phyloP scores from a whole-genome alignment of 2,329 filamentous ascomycete species.

The Penicillium occitanis region DNA sequence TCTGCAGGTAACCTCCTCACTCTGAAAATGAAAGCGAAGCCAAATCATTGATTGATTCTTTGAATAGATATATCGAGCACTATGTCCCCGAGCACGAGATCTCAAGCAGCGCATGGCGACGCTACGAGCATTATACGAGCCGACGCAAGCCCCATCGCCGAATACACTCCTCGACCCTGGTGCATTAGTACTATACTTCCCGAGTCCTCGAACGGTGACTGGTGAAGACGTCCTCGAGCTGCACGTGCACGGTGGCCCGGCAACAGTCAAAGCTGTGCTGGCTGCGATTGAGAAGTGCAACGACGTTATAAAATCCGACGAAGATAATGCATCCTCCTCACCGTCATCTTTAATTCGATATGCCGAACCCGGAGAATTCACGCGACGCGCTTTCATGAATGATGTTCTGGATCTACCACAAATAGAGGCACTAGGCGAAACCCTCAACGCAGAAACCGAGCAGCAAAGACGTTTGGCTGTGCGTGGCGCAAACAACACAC shows the following conservation, averaged over 20 bases:
- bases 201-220: slow-evolving; percentile 76
- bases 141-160: slow-evolving; percentile 39
- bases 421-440: slow-evolving; percentile 65
- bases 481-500: slow-evolving; percentile 67
- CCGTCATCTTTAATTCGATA: slow-evolving; percentile 62
- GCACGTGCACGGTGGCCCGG: slow-evolving; percentile 89
- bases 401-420: slow-evolving; percentile 82
- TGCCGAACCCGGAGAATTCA: slow-evolving; percentile 95
- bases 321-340: not conserved
- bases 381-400: slow-evolving; percentile 85
- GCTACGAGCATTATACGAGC: slow-evolving; percentile 72
- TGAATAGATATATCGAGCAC: slow-evolving; percentile 60
- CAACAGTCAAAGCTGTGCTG: slow-evolving; percentile 83
- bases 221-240: slow-evolving; percentile 91
- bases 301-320: not conserved
- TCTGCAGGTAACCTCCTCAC: slow-evolving; percentile 51
- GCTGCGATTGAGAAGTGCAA: slow-evolving; percentile 63
- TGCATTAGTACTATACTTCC: slow-evolving; percentile 80
- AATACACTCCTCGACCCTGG: slow-evolving; percentile 67
- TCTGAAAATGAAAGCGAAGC: not conserved
- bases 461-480: slow-evolving; percentile 88
- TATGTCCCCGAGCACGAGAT: slow-evolving; percentile 57
- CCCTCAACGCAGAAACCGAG: slow-evolving; percentile 71
- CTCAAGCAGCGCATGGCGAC: slow-evolving; percentile 65
- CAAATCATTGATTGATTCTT: not conserved